These are phyloP conservation scores for Mallotus repandus DNA, from an alignment of 441 rosid genomes.

Conservation along the genomic window DNA sequence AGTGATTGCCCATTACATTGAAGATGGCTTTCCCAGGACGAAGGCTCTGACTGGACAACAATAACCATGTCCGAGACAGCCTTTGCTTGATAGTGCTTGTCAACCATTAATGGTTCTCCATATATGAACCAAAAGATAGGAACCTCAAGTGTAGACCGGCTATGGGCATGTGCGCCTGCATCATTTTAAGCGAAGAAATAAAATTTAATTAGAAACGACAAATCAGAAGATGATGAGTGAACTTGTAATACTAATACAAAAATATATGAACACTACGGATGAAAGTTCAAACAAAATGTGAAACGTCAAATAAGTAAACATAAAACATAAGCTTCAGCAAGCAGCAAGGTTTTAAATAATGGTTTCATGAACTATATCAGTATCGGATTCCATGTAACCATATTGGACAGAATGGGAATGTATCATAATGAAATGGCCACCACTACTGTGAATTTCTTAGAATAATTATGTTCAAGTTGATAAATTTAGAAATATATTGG, in stretches of 20 bases:
- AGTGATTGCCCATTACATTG: slow-evolving; percentile 96
- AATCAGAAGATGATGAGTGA: slow-evolving; percentile 1
- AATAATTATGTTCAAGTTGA: too few species aligned
- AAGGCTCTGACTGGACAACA: slow-evolving; percentile 91
- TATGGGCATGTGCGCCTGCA: slow-evolving; percentile 90
- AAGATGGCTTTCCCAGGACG: slow-evolving; percentile 98
- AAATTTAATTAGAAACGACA: slow-evolving; percentile 5
- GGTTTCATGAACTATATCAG: too few species aligned
- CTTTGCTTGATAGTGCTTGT: slow-evolving; percentile 94
- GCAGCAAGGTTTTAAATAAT: too few species aligned
- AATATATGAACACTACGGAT: neutral
- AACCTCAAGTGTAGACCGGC: slow-evolving; percentile 91
- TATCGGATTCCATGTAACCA: too few species aligned
- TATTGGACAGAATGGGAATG: too few species aligned
- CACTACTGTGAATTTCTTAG: too few species aligned
- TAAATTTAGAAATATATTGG: too few species aligned
- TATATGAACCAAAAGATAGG: slow-evolving; percentile 97
- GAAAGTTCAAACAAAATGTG: neutral
- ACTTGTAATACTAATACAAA: neutral
- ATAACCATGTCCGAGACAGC: slow-evolving; percentile 95
- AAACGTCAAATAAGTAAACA: neutral
- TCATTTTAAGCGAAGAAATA: slow-evolving; percentile 20
- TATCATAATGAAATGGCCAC: too few species aligned
- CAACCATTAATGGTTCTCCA: slow-evolving; percentile 83
- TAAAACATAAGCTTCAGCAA: neutral